These are phyloP conservation scores for Dothistroma septosporum DNA, from an alignment of 2,329 filamentous ascomycete species.

Conservation along the genomic window DNA sequence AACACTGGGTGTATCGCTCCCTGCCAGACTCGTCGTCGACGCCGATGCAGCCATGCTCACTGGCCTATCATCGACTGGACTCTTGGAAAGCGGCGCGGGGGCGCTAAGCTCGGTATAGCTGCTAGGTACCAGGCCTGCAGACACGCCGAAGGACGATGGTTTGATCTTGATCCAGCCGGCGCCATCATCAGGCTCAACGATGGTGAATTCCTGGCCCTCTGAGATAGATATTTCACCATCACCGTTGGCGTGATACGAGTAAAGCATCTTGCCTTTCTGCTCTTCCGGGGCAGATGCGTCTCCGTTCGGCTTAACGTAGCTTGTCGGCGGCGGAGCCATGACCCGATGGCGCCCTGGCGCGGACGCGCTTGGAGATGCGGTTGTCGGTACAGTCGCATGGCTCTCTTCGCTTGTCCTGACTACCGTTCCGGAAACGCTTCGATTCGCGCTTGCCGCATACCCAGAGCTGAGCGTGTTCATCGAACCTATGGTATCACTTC, in stretches of 20 bases:
- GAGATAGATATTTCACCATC: conserved; percentile 76
- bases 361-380: conserved; percentile 19
- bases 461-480: conserved; percentile 71
- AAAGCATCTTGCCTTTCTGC: conserved; percentile 82
- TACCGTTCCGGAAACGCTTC: conserved; percentile 64
- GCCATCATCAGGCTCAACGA: conserved; percentile 87
- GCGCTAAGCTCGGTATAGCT: conserved; percentile 68
- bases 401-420: conserved; percentile 47
- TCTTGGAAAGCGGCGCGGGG: conserved; percentile 15
- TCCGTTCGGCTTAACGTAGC: conserved; percentile 67
- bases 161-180: conserved; percentile 88
- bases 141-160: conserved; percentile 48
- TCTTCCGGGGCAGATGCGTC: conserved; percentile 44
- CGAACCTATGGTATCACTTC: conserved; percentile 86
- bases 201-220: conserved; percentile 71
- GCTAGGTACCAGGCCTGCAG: conserved; percentile 81
- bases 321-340: conserved; percentile 78
- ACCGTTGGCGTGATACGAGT: conserved; percentile 73
- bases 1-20: conserved; percentile 40
- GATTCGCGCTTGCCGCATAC: conserved; percentile 72
- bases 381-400: conserved; percentile 11
- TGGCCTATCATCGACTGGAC: conserved; percentile 18
- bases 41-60: conserved; percentile 53
- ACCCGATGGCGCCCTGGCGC: conserved; percentile 60
- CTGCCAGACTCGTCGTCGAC: conserved; percentile 64